Conservation (phyloP, 306 rosid species). For the Vachellia pachyceras region DNA sequence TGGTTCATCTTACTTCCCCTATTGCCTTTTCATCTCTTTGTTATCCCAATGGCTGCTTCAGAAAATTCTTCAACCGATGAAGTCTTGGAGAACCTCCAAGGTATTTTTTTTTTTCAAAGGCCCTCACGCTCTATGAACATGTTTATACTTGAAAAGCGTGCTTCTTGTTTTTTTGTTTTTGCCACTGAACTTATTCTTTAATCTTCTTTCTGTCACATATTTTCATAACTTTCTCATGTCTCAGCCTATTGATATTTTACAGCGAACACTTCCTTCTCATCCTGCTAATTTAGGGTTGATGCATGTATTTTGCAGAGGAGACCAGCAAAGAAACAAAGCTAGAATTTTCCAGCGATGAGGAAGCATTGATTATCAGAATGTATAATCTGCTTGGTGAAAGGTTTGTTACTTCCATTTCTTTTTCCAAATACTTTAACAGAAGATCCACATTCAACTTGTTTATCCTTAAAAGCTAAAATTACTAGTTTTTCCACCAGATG, state of each 20-base stretch:
- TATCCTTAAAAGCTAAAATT: neutral
- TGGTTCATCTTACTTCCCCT: neutral
- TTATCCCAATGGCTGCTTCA: slow-evolving; percentile 16
- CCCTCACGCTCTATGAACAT: neutral
- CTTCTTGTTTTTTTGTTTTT: neutral
- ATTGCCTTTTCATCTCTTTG: neutral
- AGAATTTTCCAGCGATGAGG: slow-evolving; percentile 18
- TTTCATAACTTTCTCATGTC: neutral
- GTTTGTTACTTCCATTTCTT: neutral
- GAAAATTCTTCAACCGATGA: slow-evolving; percentile 14
- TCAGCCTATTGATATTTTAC: neutral
- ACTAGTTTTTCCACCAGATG: neutral
- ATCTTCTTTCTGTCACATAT: neutral
- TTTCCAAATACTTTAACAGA: neutral
- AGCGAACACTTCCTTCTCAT: no score
- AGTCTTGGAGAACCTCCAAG: slow-evolving; percentile 11
- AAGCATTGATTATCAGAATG: slow-evolving; percentile 7
- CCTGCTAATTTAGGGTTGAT: neutral
- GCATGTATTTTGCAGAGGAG: neutral
- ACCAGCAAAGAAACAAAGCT: neutral
- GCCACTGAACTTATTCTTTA: neutral
- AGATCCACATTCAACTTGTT: neutral
- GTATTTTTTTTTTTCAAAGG: neutral
- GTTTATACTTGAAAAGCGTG: neutral
- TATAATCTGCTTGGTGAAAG: slow-evolving; percentile 16